Evolutionary conservation across 108 stramenopile species (phyloP).

Genomic region (Discostella stelligeroides): DNA sequence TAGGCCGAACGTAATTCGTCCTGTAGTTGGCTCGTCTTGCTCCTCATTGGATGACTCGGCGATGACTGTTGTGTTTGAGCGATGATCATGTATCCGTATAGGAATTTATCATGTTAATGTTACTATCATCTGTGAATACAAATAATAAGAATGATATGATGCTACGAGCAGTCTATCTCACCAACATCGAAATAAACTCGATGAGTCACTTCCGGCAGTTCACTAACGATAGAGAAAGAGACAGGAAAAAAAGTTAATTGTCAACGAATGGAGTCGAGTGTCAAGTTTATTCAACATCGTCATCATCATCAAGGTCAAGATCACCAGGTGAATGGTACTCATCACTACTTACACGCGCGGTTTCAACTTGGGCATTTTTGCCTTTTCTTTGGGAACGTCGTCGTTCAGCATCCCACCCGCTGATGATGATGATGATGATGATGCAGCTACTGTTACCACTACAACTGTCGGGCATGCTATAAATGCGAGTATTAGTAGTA

Average conservation of each 20-base stretch:
- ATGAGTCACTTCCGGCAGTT: constrained; percentile 78
- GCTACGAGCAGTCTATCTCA: constrained; percentile 16
- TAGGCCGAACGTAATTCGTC: constrained; percentile 84
- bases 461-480: neutral
- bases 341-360: constrained; percentile 67
- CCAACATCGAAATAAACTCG: constrained; percentile 74
- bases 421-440: no score
- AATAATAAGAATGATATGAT: neutral
- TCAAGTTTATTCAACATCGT: constrained; percentile 1
- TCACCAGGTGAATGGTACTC: neutral
- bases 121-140: no score
- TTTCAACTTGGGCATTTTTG: constrained; percentile 73
- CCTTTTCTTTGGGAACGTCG: constrained; percentile 65
- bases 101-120: no score
- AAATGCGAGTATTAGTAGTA: neutral
- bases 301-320: neutral
- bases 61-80: constrained; percentile 12
- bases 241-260: constrained; percentile 3
- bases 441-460: no score
- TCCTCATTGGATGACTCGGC: constrained; percentile 32
- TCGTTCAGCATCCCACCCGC: constrained; percentile 22
- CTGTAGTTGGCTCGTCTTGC: constrained; percentile 31
- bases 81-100: no score
- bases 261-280: constrained; percentile 1
- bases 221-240: constrained; percentile 31